Conservation (phyloP, 345 rosid genomes). For the Gossypium longicalyx region DNA sequence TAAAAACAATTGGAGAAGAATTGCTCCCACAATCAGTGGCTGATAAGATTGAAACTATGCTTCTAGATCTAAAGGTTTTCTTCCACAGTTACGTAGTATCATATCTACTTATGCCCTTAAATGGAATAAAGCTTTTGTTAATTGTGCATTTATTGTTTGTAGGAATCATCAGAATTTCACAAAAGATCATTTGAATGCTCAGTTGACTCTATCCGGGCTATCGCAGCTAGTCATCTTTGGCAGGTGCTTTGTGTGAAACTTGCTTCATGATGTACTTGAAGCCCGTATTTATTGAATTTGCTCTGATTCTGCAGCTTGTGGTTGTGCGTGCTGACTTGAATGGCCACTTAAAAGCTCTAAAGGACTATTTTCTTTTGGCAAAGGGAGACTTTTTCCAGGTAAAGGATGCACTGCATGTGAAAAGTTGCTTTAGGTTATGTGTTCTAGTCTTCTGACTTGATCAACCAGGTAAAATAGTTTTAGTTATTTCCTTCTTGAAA, state of each 20-base stretch:
- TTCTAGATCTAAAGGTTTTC: constrained; percentile 74
- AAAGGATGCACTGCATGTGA: constrained; percentile 13
- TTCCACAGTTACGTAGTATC: constrained; percentile 2
- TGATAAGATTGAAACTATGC: constrained; percentile 91
- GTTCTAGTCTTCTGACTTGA: neutral
- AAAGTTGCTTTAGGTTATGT: neutral
- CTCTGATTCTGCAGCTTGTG: constrained; percentile 63
- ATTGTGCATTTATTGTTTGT: constrained; percentile 17
- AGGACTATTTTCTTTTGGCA: constrained; percentile 92
- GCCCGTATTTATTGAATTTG: constrained; percentile 18
- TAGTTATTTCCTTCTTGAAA: constrained; percentile 10
- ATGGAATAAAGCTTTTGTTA: neutral
- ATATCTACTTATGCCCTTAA: constrained; percentile 2
- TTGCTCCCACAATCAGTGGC: constrained; percentile 91
- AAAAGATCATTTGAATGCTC: constrained; percentile 85
- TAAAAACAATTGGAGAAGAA: constrained; percentile 60
- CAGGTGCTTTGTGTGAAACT: constrained; percentile 56
- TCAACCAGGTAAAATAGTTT: neutral
- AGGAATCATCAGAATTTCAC: constrained; percentile 94
- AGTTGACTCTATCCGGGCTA: constrained; percentile 79
- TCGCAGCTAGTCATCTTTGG: constrained; percentile 99
- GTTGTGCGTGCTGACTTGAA: constrained; percentile 89
- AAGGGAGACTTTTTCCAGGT: constrained; percentile 99
- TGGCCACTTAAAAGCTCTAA: constrained; percentile 92
- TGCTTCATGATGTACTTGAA: constrained; percentile 6